phyloP scores from a whole-genome alignment of 768 basidiomycete species.

The Mycena venus region DNA sequence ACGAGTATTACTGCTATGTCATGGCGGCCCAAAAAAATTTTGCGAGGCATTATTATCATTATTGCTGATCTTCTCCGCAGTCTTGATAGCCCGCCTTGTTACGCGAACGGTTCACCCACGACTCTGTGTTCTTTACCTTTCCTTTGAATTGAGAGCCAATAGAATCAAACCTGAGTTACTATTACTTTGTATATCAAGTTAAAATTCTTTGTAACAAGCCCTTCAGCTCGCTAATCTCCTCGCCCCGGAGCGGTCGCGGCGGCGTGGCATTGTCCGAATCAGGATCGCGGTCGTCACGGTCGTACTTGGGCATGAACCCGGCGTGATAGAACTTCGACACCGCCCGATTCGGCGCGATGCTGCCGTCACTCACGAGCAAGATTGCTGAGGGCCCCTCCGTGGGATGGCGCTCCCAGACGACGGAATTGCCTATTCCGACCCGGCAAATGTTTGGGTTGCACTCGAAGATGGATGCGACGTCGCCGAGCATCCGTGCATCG shows the following conservation, averaged over 20 bases:
- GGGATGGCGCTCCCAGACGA: constrained; percentile 26
- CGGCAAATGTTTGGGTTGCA: constrained; percentile 13
- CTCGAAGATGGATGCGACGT: constrained; percentile 7
- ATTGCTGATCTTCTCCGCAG: no score
- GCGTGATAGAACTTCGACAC: constrained; percentile 20
- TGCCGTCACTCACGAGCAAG: constrained; percentile 19
- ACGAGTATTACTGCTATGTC: no score
- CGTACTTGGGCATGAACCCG: background rate
- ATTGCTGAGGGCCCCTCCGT: background rate
- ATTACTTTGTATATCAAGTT: no score
- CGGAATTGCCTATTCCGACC: constrained; percentile 25
- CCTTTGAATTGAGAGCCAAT: no score
- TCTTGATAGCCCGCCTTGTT: no score
- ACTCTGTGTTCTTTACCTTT: no score
- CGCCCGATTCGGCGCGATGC: background rate
- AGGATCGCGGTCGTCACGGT: background rate
- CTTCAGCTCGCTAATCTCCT: constrained; percentile 8
- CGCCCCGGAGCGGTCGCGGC: constrained; percentile 1
- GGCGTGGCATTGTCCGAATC: background rate
- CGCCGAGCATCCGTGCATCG: background rate
- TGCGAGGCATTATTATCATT: no score
- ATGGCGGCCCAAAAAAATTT: no score
- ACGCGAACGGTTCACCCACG: no score
- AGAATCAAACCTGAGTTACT: no score
- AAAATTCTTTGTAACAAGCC: background rate